Conservation (phyloP, 192 early-diverging fungal species). For the Phlyctochytrium bullatum region DNA sequence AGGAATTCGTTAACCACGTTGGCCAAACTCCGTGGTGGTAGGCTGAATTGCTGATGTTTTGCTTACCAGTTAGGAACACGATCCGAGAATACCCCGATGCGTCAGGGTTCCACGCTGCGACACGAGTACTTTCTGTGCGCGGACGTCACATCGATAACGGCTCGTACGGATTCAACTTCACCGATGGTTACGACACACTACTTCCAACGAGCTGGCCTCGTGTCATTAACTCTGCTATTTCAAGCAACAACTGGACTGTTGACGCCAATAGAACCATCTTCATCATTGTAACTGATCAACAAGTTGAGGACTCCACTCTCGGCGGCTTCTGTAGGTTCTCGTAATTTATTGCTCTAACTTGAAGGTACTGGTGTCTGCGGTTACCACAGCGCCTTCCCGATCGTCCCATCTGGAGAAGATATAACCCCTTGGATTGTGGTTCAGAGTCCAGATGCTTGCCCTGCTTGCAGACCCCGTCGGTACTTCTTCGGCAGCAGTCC, state of each 20-base stretch:
- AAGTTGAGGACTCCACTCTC: not conserved
- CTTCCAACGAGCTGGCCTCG: not conserved
- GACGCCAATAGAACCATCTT: not conserved
- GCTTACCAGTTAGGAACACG: not conserved
- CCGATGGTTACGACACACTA: not conserved
- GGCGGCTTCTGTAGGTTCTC: not conserved
- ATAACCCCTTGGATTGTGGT: not conserved
- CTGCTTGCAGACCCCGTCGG: not conserved
- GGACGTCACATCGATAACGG: not conserved
- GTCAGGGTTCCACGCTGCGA: not conserved
- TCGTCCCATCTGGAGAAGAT: too few species aligned
- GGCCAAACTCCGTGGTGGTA: not conserved
- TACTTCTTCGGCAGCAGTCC: not conserved
- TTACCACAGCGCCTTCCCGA: not conserved
- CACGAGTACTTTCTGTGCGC: not conserved
- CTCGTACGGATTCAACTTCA: not conserved
- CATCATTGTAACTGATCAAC: not conserved
- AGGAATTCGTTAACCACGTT: not conserved
- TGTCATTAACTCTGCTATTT: not conserved
- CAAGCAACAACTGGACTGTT: not conserved
- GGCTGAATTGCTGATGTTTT: not conserved
- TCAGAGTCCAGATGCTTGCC: not conserved
- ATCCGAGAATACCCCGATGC: not conserved
- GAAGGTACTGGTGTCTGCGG: not conserved
- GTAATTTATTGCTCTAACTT: not conserved